A percentile compares a stretch with the other conserved stretches of the same genome.
Conservation (phyloP, 148 eudicot genomes). For the Rhododendron molle region DNA sequence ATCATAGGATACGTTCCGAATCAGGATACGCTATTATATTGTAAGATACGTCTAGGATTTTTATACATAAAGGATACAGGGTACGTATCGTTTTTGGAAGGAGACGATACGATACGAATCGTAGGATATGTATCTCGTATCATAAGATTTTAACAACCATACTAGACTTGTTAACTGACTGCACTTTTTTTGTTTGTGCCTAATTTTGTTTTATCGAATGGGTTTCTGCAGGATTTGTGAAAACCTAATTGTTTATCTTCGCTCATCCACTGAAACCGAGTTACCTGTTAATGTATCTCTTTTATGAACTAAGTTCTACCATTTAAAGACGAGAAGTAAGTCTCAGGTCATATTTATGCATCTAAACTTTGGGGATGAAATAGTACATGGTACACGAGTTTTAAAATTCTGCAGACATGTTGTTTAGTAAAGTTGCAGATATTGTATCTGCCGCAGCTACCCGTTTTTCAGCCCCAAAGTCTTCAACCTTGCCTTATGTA, state of each 20-base stretch:
- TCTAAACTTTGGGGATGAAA: constrained; percentile 3
- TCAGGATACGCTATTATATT: too few relatives aligned
- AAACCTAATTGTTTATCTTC: background rate
- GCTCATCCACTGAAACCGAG: background rate
- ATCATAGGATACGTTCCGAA: too few relatives aligned
- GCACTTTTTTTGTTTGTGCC: background rate
- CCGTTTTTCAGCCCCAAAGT: constrained; percentile 47
- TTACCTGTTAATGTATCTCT: background rate
- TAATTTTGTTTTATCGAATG: constrained; percentile 1
- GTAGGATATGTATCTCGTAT: too few relatives aligned
- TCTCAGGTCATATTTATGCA: background rate
- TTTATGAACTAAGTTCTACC: background rate
- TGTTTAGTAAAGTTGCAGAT: constrained; percentile 54
- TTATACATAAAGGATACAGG: too few relatives aligned
- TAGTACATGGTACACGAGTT: constrained; percentile 5
- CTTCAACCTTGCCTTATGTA: constrained; percentile 50
- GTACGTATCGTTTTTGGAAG: too few relatives aligned
- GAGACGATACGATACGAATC: too few relatives aligned
- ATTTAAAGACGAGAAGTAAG: background rate
- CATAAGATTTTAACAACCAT: too few relatives aligned
- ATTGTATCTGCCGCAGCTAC: constrained; percentile 43
- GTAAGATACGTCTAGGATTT: too few relatives aligned
- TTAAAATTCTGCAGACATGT: constrained; percentile 36
- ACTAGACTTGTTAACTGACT: background rate
- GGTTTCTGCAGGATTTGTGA: constrained; percentile 17